Evolutionary conservation across 1,284 basidiomycete genomes (phyloP).

Genomic region (Lentinula novae-zelandiae): DNA sequence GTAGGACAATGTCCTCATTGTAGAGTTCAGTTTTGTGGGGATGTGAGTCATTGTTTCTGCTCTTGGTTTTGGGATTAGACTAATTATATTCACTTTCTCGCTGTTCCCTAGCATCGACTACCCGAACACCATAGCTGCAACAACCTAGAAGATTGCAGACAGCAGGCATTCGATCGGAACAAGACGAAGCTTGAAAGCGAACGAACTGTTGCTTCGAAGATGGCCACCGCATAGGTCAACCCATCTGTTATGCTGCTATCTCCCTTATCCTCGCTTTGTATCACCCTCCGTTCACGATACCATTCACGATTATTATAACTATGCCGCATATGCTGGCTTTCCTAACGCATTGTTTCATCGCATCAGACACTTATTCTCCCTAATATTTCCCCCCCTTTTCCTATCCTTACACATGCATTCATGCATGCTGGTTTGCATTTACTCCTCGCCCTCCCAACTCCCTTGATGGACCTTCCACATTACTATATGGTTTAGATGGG

Average conservation of each 20-base stretch:
- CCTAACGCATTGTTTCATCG: not conserved
- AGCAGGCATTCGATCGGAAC: constrained; percentile 82
- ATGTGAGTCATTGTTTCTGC: constrained; percentile 45
- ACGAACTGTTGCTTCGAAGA: constrained; percentile 81
- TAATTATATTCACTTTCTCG: not conserved
- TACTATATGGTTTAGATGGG: not conserved
- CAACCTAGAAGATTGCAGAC: constrained; percentile 75
- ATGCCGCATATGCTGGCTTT: not conserved
- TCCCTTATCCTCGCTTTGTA: constrained; percentile 11
- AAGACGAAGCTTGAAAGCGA: constrained; percentile 83
- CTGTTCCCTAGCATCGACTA: constrained; percentile 62
- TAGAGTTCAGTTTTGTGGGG: constrained; percentile 68
- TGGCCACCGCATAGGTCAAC: constrained; percentile 63
- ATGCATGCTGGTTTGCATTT: not conserved
- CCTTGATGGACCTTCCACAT: not conserved
- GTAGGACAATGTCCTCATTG: constrained; percentile 83
- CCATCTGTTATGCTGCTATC: constrained; percentile 5
- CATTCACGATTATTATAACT: not conserved
- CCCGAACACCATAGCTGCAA: constrained; percentile 80
- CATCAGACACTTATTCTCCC: not conserved
- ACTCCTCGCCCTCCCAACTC: not conserved
- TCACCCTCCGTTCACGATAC: constrained; percentile 1
- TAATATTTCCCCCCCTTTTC: not conserved
- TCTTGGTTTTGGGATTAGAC: constrained; percentile 8
- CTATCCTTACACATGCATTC: not conserved